These are phyloP conservation scores for Phoma herbarum DNA, from an alignment of 2,329 filamentous ascomycete species.

Conservation along the genomic window DNA sequence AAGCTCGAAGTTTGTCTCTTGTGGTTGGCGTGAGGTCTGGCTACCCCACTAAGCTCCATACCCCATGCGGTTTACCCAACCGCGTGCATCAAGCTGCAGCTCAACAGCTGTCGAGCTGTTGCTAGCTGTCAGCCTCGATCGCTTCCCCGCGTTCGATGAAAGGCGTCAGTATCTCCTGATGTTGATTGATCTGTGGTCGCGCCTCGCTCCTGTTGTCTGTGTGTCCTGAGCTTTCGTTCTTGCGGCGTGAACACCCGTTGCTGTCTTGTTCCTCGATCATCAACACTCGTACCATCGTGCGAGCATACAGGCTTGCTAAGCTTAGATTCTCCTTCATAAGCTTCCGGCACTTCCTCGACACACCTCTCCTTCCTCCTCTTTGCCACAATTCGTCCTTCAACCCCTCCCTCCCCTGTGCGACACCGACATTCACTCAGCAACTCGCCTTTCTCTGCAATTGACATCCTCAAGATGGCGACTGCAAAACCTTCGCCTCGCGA, in stretches of 20 bases:
- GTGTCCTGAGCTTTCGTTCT: constrained; percentile 11
- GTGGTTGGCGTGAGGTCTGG: constrained; percentile 15
- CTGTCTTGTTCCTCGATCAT: constrained; percentile 13
- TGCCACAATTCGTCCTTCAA: constrained; percentile 31
- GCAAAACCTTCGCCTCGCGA: constrained; percentile 65
- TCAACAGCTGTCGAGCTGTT: constrained; percentile 33
- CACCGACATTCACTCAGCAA: constrained; percentile 37
- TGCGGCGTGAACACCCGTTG: constrained; percentile 19
- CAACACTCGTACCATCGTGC: constrained; percentile 17
- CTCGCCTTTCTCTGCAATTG: constrained; percentile 39
- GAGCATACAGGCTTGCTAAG: constrained; percentile 11
- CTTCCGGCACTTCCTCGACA: constrained; percentile 16
- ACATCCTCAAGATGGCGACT: constrained; percentile 43
- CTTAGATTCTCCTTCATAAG: constrained; percentile 8
- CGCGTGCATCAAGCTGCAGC: constrained; percentile 38
- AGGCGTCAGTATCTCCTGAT: constrained; percentile 22
- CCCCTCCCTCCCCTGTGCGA: constrained; percentile 40
- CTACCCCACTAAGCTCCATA: constrained; percentile 38
- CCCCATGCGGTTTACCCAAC: constrained; percentile 18
- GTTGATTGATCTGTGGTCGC: constrained; percentile 14
- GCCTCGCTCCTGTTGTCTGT: constrained; percentile 13
- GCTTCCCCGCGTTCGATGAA: constrained; percentile 25
- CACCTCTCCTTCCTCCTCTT: constrained; percentile 15
- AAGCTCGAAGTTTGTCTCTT: not conserved
- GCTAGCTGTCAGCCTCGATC: constrained; percentile 26